Evolutionary conservation across 2,329 filamentous ascomycete species (phyloP).

Genomic region (Arthrobotrys sphaeroides): DNA sequence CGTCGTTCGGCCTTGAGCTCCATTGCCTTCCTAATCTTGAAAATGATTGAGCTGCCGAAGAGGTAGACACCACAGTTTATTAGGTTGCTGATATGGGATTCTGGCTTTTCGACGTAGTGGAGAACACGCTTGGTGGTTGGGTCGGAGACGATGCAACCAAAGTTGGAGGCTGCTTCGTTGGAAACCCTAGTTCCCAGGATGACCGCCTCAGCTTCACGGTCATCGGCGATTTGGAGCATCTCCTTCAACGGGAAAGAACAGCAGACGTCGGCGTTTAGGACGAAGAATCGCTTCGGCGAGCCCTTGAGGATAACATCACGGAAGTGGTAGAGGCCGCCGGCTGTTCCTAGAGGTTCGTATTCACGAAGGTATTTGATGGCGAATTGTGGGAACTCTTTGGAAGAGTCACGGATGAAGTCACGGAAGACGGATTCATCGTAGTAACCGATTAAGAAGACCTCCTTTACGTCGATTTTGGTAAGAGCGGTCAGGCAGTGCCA

Average conservation of each 20-base stretch:
- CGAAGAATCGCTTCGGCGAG: constrained; percentile 91
- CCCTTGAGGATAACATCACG: constrained; percentile 98
- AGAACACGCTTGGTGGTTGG: constrained; percentile 92
- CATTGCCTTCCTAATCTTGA: constrained; percentile 90
- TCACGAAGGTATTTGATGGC: constrained; percentile 95
- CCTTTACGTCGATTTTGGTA: constrained; percentile 89
- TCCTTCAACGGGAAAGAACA: constrained; percentile 96
- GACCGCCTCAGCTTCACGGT: constrained; percentile 94
- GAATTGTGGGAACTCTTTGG: constrained; percentile 84
- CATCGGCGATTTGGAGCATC: constrained; percentile 93
- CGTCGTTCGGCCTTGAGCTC: constrained; percentile 93
- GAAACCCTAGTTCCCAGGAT: constrained; percentile 92
- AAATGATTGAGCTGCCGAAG: constrained; percentile 95
- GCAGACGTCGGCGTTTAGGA: constrained; percentile 97
- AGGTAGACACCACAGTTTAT: constrained; percentile 99
- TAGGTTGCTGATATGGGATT: constrained; percentile 95
- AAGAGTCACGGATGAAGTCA: constrained; percentile 94
- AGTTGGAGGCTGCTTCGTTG: constrained; percentile 92
- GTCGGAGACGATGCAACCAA: constrained; percentile 97
- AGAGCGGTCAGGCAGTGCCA: constrained; percentile 95
- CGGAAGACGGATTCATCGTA: constrained; percentile 97
- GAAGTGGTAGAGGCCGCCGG: constrained; percentile 98
- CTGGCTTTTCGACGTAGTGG: constrained; percentile 99
- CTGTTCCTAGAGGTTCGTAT: constrained; percentile 94
- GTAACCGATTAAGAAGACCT: constrained; percentile 98